Conservation (phyloP, 2,329 filamentous ascomycete genomes). For the Chaetomium sp. region DNA sequence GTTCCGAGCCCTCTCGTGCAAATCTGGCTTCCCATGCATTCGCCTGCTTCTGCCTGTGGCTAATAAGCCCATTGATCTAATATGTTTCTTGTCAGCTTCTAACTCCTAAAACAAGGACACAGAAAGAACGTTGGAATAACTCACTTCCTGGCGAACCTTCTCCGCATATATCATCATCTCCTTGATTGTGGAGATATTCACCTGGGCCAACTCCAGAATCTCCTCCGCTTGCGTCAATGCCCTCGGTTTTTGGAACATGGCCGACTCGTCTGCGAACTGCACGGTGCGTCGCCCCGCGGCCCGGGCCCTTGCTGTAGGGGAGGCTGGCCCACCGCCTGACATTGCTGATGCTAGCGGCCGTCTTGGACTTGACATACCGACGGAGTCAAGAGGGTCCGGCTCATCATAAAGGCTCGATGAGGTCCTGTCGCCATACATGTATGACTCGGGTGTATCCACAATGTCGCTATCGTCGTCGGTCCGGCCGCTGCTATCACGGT, state of each 20-base stretch:
- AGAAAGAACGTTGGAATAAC: neutral
- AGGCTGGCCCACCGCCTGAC: neutral
- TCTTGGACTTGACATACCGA: neutral
- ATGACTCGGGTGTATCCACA: neutral
- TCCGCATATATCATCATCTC: constrained; percentile 7
- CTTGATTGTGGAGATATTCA: constrained; percentile 2
- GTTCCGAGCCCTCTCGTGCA: constrained; percentile 8
- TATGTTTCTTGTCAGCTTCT: neutral
- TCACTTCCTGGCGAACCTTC: constrained; percentile 5
- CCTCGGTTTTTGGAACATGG: neutral
- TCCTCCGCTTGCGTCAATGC: neutral
- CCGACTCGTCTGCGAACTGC: neutral
- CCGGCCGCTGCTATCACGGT: no score
- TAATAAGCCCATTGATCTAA: constrained; percentile 7
- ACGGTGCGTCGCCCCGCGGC: neutral
- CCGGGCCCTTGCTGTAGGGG: neutral
- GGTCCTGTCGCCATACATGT: neutral
- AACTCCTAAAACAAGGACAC: neutral
- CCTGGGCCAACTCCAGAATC: neutral
- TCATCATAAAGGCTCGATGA: neutral
- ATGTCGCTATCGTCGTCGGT: neutral
- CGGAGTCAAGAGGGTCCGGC: neutral
- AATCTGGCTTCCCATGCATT: constrained; percentile 13
- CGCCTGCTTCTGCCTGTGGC: constrained; percentile 11
- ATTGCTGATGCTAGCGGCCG: neutral